Percentiles rank a stretch among this genome's conserved stretches.
Conservation (phyloP, 83 land plant genomes). For the Diphasiastrum complanatum region DNA sequence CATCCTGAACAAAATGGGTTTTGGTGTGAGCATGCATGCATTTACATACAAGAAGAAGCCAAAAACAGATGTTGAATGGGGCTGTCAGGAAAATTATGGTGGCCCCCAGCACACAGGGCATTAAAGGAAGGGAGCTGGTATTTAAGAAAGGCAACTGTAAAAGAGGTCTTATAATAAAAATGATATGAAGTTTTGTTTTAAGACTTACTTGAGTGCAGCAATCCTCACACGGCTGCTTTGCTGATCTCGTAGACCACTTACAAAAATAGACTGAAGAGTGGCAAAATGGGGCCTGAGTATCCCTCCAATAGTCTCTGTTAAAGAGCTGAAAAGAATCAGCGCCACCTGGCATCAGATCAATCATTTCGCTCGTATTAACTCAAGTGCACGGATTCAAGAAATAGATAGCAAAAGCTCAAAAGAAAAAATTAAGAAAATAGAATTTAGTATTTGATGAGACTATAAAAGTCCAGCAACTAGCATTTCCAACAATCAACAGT, state of each 20-base stretch:
- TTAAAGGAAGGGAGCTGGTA: neutral
- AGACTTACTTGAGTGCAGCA: conserved; percentile 85
- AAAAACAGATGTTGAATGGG: too few relatives aligned
- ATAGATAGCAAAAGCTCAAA: too few relatives aligned
- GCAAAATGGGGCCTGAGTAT: conserved; percentile 67
- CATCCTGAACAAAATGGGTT: too few relatives aligned
- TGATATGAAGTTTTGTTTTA: neutral
- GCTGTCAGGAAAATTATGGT: too few relatives aligned
- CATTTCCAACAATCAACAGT: too few relatives aligned
- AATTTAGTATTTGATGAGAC: too few relatives aligned
- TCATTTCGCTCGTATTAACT: too few relatives aligned
- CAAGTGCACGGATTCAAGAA: too few relatives aligned
- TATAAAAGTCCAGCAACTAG: too few relatives aligned
- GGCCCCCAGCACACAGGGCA: neutral
- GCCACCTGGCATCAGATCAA: conserved; percentile 92
- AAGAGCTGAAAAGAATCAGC: conserved; percentile 86
- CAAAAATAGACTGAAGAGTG: conserved; percentile 68
- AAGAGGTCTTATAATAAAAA: neutral
- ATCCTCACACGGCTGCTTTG: conserved; percentile 78
- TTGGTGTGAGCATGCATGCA: too few relatives aligned
- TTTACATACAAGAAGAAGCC: too few relatives aligned
- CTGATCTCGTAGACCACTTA: conserved; percentile 80
- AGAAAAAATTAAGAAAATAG: too few relatives aligned
- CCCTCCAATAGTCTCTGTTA: conserved; percentile 90
- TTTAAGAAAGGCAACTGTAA: neutral